phyloP scores from a whole-genome alignment of 108 stramenopile species.

The Bacterosira constricta region DNA sequence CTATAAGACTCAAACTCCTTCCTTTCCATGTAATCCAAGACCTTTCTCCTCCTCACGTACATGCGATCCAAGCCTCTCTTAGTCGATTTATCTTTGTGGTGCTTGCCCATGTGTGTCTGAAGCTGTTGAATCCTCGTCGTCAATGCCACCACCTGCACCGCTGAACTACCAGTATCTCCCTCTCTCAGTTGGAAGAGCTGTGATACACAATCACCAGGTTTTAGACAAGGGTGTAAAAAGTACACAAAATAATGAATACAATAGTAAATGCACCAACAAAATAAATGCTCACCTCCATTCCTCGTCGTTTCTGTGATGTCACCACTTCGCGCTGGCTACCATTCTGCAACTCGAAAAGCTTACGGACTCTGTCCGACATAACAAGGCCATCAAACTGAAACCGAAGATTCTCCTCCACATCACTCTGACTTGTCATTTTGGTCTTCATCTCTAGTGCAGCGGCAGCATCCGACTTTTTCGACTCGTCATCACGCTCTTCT shows the following conservation, averaged over 20 bases:
- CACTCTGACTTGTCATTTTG: slow-evolving; percentile 51
- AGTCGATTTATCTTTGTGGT: slow-evolving; percentile 82
- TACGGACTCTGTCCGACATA: slow-evolving; percentile 77
- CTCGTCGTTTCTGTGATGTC: slow-evolving; percentile 76
- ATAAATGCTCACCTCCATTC: slow-evolving; percentile 67
- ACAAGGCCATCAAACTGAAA: slow-evolving; percentile 43
- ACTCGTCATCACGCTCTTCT: slow-evolving; percentile 63
- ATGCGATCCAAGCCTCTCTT: slow-evolving; percentile 87
- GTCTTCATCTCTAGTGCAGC: slow-evolving; percentile 65
- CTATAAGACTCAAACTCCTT: slow-evolving; percentile 87
- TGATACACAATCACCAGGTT: too few species aligned
- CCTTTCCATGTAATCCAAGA: slow-evolving; percentile 92
- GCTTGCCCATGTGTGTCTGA: slow-evolving; percentile 79
- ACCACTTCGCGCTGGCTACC: slow-evolving; percentile 80
- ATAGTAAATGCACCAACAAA: too few species aligned
- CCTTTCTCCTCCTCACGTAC: slow-evolving; percentile 82
- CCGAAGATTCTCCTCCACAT: slow-evolving; percentile 36
- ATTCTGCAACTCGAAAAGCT: slow-evolving; percentile 80
- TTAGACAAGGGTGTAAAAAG: too few species aligned
- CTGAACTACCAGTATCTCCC: slow-evolving; percentile 74
- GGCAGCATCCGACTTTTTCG: slow-evolving; percentile 50
- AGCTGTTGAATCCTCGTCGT: slow-evolving; percentile 91
- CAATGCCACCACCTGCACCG: slow-evolving; percentile 71
- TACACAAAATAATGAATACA: neutral
- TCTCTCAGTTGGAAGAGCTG: slow-evolving; percentile 77